Percentiles rank a stretch among this genome's conserved stretches.
These are phyloP conservation scores for Tulasnella sp. DNA, from an alignment of 768 basidiomycete species.

Conservation along the genomic window DNA sequence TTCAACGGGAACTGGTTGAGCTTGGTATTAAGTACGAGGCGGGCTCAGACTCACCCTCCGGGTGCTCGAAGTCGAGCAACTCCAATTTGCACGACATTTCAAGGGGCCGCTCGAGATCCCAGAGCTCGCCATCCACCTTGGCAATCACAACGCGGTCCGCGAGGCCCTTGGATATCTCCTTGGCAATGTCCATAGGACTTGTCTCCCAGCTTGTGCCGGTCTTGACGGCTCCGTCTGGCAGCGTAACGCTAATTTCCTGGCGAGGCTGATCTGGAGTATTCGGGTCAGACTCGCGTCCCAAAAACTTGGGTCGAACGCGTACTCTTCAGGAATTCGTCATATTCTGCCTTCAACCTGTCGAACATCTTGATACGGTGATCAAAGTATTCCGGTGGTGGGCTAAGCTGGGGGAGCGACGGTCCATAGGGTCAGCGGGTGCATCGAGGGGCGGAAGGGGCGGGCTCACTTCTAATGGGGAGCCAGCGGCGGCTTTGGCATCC, in stretches of 20 bases:
- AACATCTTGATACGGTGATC: constrained; percentile 87
- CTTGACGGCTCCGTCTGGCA: constrained; percentile 81
- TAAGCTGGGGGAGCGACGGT: constrained; percentile 47
- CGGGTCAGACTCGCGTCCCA: not conserved
- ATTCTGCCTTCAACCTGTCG: constrained; percentile 76
- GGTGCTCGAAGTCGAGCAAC: constrained; percentile 86
- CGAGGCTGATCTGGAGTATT: constrained; percentile 57
- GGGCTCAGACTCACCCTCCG: constrained; percentile 56
- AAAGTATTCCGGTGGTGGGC: constrained; percentile 82
- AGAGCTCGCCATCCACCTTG: constrained; percentile 84
- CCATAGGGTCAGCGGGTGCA: not conserved
- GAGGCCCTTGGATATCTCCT: constrained; percentile 78
- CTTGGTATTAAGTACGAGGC: not conserved
- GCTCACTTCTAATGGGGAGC: constrained; percentile 34
- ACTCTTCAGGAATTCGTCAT: constrained; percentile 79
- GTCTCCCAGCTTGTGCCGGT: constrained; percentile 93
- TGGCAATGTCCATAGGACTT: constrained; percentile 85
- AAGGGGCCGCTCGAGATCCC: constrained; percentile 95
- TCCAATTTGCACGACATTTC: constrained; percentile 77
- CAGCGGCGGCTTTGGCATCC: constrained; percentile 28
- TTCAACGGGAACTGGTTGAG: constrained; percentile 39
- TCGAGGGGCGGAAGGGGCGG: not conserved
- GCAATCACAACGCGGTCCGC: constrained; percentile 89
- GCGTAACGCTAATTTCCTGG: constrained; percentile 73
- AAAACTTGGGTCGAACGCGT: constrained; percentile 30